Evolutionary conservation across 495 filamentous ascomycete species (phyloP).

Genomic region (Tuber borchii): DNA sequence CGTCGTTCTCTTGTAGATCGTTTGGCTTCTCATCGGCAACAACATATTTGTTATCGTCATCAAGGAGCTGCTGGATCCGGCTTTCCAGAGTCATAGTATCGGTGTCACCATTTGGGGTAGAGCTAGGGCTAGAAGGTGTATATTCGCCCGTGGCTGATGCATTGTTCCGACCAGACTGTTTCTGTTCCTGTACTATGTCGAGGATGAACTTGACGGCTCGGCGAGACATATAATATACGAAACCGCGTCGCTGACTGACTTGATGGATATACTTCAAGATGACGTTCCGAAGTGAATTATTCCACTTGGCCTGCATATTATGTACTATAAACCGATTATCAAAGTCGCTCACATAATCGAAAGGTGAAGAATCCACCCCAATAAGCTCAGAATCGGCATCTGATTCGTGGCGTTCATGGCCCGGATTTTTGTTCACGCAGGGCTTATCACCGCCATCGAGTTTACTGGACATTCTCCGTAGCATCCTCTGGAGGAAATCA

Average conservation of each 20-base stretch:
- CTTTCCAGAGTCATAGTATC: slow-evolving; percentile 55
- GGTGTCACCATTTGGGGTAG: slow-evolving; percentile 50
- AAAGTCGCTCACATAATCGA: slow-evolving; percentile 79
- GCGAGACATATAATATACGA: slow-evolving; percentile 95
- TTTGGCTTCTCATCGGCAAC: slow-evolving; percentile 57
- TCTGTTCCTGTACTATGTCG: slow-evolving; percentile 92
- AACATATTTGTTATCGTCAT: slow-evolving; percentile 77
- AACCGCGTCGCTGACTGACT: slow-evolving; percentile 89
- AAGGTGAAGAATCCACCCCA: slow-evolving; percentile 35
- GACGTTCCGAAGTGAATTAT: slow-evolving; percentile 89
- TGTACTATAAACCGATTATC: slow-evolving; percentile 97
- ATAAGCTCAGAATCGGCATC: slow-evolving; percentile 48
- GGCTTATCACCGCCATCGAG: slow-evolving; percentile 47
- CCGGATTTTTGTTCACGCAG: slow-evolving; percentile 33
- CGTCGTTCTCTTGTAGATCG: slow-evolving; percentile 23
- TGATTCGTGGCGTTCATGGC: slow-evolving; percentile 48
- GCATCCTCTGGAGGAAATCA: slow-evolving; percentile 67
- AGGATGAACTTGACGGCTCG: slow-evolving; percentile 95
- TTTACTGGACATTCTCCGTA: slow-evolving; percentile 58
- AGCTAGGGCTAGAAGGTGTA: slow-evolving; percentile 42
- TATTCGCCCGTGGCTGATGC: slow-evolving; percentile 43
- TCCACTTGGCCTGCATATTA: slow-evolving; percentile 97
- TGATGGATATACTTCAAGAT: slow-evolving; percentile 96
- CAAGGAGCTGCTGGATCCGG: slow-evolving; percentile 78
- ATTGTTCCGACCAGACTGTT: slow-evolving; percentile 50